These are phyloP conservation scores for Spatholobus suberectus DNA, from an alignment of 306 rosid genomes.

Conservation along the genomic window DNA sequence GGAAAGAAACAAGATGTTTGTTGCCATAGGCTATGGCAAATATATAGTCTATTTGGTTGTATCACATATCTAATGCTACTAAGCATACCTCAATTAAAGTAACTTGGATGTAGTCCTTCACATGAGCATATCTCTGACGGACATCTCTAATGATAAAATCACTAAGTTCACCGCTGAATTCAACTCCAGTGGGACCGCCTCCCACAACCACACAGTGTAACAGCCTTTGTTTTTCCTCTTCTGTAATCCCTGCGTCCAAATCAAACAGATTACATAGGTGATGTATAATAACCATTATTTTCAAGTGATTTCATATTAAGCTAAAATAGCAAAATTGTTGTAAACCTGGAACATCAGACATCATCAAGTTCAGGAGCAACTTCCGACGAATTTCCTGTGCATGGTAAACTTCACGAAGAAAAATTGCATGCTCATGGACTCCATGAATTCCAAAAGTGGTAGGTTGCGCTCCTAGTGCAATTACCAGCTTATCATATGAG, in stretches of 20 bases:
- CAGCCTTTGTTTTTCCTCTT: conserved; percentile 81
- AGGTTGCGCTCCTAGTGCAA: conserved; percentile 87
- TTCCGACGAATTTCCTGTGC: conserved; percentile 98
- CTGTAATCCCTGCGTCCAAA: conserved; percentile 67
- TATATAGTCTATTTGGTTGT: conserved; percentile 1
- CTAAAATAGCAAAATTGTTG: conserved; percentile 5
- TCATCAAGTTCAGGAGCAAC: conserved; percentile 88
- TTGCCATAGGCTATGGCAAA: not conserved
- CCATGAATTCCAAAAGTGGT: conserved; percentile 92
- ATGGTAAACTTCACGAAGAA: conserved; percentile 94
- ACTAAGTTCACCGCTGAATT: conserved; percentile 98
- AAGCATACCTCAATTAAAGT: conserved; percentile 90
- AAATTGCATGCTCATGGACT: conserved; percentile 82
- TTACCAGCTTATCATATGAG: conserved; percentile 84
- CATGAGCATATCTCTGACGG: conserved; percentile 83
- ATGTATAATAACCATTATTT: conserved; percentile 7
- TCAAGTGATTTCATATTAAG: conserved; percentile 27
- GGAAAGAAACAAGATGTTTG: conserved; percentile 1
- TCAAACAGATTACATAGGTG: conserved; percentile 33
- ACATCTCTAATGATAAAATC: conserved; percentile 92
- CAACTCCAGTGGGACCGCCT: conserved; percentile 99
- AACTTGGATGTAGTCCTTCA: conserved; percentile 85
- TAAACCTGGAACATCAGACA: conserved; percentile 90
- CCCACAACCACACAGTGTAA: conserved; percentile 97
- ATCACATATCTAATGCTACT: conserved; percentile 27